These are phyloP conservation scores for Fraxinus anomala DNA, from an alignment of 257 asterid genomes.

Conservation along the genomic window DNA sequence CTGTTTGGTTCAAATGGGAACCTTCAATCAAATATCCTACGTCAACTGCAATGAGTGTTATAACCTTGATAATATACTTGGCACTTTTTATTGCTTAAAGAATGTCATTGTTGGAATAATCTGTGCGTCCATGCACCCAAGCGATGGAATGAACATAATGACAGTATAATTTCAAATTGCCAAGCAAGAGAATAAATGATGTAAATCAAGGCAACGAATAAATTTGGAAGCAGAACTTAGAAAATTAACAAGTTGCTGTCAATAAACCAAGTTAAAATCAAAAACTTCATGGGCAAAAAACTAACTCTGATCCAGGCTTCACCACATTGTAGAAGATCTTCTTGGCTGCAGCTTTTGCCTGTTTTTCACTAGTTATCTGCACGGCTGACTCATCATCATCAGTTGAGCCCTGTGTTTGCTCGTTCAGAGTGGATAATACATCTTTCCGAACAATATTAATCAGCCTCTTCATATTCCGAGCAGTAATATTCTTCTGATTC, in stretches of 20 bases:
- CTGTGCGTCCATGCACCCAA: background rate
- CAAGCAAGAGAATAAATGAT: background rate
- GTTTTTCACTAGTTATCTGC: constrained; percentile 69
- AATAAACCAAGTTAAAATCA: background rate
- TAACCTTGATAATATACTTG: background rate
- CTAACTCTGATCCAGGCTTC: constrained; percentile 65
- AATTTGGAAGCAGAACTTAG: background rate
- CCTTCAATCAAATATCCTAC: too few species aligned
- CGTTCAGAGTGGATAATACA: constrained; percentile 72
- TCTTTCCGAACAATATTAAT: constrained; percentile 68
- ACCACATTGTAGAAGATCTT: constrained; percentile 82
- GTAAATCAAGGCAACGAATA: background rate
- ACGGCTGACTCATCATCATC: constrained; percentile 65
- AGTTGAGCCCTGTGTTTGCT: constrained; percentile 54
- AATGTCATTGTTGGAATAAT: background rate
- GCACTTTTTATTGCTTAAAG: background rate
- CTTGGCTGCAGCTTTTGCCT: constrained; percentile 80
- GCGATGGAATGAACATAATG: background rate
- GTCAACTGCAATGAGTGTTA: background rate
- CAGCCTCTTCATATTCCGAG: constrained; percentile 96
- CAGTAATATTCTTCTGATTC: constrained; percentile 81
- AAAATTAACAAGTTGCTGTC: background rate
- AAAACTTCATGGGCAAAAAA: background rate
- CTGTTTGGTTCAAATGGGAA: background rate
- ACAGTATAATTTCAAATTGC: background rate